Evolutionary conservation across 768 basidiomycete species (phyloP), one percentile per base, ranked within the genome.

Genomic region (Amanita rubescens): DNA sequence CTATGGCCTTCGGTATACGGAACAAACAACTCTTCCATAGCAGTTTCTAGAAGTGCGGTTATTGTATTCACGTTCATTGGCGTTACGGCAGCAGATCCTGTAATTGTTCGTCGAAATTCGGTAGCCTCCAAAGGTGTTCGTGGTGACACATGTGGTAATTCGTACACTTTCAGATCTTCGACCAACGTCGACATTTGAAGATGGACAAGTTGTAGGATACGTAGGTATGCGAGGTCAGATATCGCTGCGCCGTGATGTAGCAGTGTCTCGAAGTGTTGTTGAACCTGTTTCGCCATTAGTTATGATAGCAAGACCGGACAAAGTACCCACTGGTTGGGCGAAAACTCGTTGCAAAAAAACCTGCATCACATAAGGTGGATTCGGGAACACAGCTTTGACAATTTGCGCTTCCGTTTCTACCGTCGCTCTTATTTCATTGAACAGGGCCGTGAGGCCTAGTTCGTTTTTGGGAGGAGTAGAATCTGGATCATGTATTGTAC

Each of bases 311-410:
- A 51, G 15, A 39, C 8, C 22, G 11, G 38, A 51, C 53, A 35
- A 46, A n/a, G 25, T 11, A 57, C 89, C 59, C 67, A 94, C 94
- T 44, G 93, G 91, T 75, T 97, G 96, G 2, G 94, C 95, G 69
- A 99, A 99, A 1, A 99, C 92, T 32, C 96, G 79, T 63, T 97
- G 96, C 38, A 99, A 67, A 69, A 99, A 98, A 14, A 97, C 94
- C 66, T 96, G 93, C 92, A 98, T 94, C 3, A 99, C 96, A 14
- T 91, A 81, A 15, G 88, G 82, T 8, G 96, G 95, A 60, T 95
- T 93, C 0, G 96, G 96, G 67, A 99, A 99, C 11, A 99, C 96
- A 3, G 94, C 95, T 66, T 96, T 94, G 25, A 99, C 94, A 49
- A 99, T 99, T 64, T 97, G 93, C 0, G 91, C 87, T 69, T 99